Evolutionary conservation across 192 early-diverging fungal species (phyloP), one percentile per base, ranked within the genome.

Genomic region (Diversispora epigaea): DNA sequence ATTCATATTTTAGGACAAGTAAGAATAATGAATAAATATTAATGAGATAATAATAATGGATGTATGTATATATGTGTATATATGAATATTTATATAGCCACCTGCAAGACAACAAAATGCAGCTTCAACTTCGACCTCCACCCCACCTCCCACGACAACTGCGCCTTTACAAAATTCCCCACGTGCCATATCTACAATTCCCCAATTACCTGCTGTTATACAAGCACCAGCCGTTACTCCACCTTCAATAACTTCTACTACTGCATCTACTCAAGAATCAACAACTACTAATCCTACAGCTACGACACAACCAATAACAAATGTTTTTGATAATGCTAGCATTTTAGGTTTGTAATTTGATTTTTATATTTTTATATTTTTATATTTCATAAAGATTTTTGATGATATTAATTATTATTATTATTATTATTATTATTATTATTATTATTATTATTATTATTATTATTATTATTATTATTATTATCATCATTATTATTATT

Each of bases 101-200:
- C 50, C 50, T 0, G 6, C 50, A 50, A 67, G 75, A 43, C 32
- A 55, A 14, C 41, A 79, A 40, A 45, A 76, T 22, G 66, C 43
- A 47, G n/a, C 78, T 21, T 56, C 80, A 39, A 75, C 73, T 49
- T n/a, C 83, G 15, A 71, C 69, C 58, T 52, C 83, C 54, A 74
- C 87, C 25, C 22, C 84, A 63, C 41, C 78, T 66, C 19, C 82
- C 19, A 76, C 85, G 21, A 63, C 83, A 61, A 47, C 85, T 21
- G 62, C 84, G 47, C 73, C 85, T n/a, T 66, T 84, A 46, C 72
- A 80, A n/a, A 50, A 87, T 58, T 73, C 82, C 15, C 73, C 80
- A 43, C 77, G 80, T 25, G 68, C 68, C 0, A 25, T 76, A 3
- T 66, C 72, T 10, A 76, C 68, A 46, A 66, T 10, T 66, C 14